phyloP scores from a whole-genome alignment of 2,329 filamentous ascomycete species.

The Orbilia brochopaga region DNA sequence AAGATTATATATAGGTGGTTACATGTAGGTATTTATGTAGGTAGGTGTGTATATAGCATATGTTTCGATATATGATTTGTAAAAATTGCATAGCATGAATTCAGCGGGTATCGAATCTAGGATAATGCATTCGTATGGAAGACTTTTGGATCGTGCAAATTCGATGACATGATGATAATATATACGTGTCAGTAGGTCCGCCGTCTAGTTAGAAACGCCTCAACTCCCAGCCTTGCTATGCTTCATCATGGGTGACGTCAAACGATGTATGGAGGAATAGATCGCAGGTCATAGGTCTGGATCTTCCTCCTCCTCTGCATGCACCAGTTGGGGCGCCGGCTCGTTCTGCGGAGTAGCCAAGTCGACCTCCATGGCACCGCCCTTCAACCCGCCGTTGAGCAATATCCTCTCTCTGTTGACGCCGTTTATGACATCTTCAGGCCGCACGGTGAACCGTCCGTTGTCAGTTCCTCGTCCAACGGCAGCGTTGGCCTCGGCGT shows the following conservation, averaged over 20 bases:
- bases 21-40: constrained; percentile 12
- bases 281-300: constrained; percentile 14
- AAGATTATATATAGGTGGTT: background rate
- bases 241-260: background rate
- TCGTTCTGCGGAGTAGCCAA: constrained; percentile 1
- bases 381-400: constrained; percentile 10
- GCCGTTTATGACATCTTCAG: constrained; percentile 33
- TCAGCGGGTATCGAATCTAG: background rate
- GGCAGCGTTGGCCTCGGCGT: constrained; percentile 83
- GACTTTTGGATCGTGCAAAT: too few relatives aligned
- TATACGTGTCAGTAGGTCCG: too few relatives aligned
- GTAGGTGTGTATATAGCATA: constrained; percentile 13
- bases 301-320: constrained; percentile 22
- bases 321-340: constrained; percentile 17
- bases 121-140: background rate
- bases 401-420: constrained; percentile 22
- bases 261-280: background rate
- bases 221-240: background rate
- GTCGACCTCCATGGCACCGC: constrained; percentile 31
- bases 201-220: too few relatives aligned
- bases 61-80: background rate
- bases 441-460: constrained; percentile 56
- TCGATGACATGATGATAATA: too few relatives aligned
- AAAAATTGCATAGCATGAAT: background rate
- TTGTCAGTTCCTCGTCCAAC: constrained; percentile 75